phyloP scores from a whole-genome alignment of 1,284 basidiomycete genomes.

The Mycena sp. region DNA sequence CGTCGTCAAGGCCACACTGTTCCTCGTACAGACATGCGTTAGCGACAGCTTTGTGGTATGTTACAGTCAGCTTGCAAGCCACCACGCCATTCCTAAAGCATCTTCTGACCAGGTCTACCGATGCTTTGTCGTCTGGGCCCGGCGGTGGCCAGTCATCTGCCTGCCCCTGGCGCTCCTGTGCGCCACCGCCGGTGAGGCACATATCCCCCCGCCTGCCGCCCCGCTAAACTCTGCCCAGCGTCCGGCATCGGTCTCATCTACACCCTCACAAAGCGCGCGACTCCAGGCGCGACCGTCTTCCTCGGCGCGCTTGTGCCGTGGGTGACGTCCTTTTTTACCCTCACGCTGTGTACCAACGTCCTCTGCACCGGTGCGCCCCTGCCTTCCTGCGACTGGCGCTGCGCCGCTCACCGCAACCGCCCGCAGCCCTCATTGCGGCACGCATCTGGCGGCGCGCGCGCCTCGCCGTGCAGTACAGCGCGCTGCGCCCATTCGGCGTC shows the following conservation, averaged over 20 bases:
- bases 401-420: not conserved
- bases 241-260: not conserved
- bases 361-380: not conserved
- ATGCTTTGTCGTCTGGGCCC: not conserved
- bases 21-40: not conserved
- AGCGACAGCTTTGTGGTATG: not conserved
- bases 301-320: not conserved
- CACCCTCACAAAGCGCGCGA: not conserved
- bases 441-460: not conserved
- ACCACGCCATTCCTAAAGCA: not conserved
- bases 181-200: not conserved
- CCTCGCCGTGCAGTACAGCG: not conserved
- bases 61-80: too few relatives aligned
- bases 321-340: not conserved
- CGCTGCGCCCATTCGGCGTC: not conserved
- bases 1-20: not conserved
- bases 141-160: not conserved
- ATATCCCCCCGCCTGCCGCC: not conserved
- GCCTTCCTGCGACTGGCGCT: not conserved
- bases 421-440: not conserved
- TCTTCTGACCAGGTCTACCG: not conserved
- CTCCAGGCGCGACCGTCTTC: not conserved
- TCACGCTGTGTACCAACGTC: not conserved
- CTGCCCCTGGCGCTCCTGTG: not conserved
- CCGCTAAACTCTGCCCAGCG: too few relatives aligned